Evolutionary conservation across 2,329 filamentous ascomycete genomes (phyloP).

Genomic region (Dothideomycetes sp.): DNA sequence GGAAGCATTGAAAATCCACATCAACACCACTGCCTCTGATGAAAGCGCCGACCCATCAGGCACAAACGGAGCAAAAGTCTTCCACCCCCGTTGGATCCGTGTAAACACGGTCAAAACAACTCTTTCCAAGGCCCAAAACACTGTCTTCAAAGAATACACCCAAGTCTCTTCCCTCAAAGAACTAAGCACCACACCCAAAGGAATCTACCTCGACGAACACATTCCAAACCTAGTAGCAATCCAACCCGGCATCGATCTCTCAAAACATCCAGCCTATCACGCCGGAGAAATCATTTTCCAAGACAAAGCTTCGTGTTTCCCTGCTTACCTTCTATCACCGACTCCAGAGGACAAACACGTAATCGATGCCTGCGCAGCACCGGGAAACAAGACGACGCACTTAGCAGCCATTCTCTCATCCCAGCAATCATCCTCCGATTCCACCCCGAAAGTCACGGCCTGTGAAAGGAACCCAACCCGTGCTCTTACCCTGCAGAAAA

Average conservation of each 20-base stretch:
- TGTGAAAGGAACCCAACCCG: slow-evolving; percentile 69
- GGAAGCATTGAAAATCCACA: slow-evolving; percentile 52
- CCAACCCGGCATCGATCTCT: slow-evolving; percentile 61
- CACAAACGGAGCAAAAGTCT: slow-evolving; percentile 34
- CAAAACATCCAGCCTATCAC: slow-evolving; percentile 62
- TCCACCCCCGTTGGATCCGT: slow-evolving; percentile 83
- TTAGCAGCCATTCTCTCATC: slow-evolving; percentile 61
- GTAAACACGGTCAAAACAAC: slow-evolving; percentile 71
- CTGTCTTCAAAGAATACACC: slow-evolving; percentile 60
- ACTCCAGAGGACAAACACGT: slow-evolving; percentile 60
- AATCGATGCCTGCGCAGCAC: slow-evolving; percentile 89
- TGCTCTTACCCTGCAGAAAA: slow-evolving; percentile 69
- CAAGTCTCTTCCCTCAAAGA: slow-evolving; percentile 50
- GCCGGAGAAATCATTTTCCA: slow-evolving; percentile 78
- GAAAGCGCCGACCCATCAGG: slow-evolving; percentile 22
- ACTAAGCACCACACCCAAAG: slow-evolving; percentile 36
- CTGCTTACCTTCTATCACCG: slow-evolving; percentile 75
- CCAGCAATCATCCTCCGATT: slow-evolving; percentile 20
- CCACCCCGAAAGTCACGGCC: slow-evolving; percentile 55
- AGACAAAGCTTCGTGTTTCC: slow-evolving; percentile 95
- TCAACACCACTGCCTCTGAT: slow-evolving; percentile 36
- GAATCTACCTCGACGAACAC: slow-evolving; percentile 65
- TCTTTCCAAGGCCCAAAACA: slow-evolving; percentile 61
- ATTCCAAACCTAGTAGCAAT: slow-evolving; percentile 78
- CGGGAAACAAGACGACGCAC: slow-evolving; percentile 96